Conservation (phyloP, 2,329 filamentous ascomycete genomes). For the Aureobasidium subglaciale region DNA sequence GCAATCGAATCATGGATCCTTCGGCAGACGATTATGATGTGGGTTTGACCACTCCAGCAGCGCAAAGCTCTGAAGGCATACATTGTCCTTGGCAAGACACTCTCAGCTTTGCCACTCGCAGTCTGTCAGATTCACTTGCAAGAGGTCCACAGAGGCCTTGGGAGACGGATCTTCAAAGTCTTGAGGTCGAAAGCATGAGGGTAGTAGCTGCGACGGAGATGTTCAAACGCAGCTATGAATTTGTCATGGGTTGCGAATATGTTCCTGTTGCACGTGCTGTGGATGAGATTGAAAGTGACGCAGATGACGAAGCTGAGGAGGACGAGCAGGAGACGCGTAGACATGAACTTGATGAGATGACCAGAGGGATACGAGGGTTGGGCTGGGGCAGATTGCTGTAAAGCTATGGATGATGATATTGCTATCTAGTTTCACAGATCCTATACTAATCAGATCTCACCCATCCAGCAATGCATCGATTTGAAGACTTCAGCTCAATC, state of each 20-base stretch:
- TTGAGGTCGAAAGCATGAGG: not conserved
- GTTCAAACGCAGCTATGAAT: not conserved
- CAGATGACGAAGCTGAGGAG: not conserved
- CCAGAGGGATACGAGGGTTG: not conserved
- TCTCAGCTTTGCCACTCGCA: not conserved
- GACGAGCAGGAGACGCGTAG: not conserved
- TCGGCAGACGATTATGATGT: not conserved
- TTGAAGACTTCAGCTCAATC: too few species aligned
- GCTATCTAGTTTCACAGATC: too few species aligned
- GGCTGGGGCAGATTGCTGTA: not conserved
- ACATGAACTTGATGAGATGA: not conserved
- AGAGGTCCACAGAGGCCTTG: not conserved
- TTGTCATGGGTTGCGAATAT: not conserved
- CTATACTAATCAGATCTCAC: too few species aligned
- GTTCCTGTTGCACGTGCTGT: not conserved
- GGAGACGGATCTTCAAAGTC: not conserved
- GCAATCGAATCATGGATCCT: not conserved
- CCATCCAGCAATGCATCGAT: too few species aligned
- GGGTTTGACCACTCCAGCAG: not conserved
- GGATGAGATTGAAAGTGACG: not conserved
- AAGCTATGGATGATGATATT: not conserved
- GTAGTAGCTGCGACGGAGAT: not conserved
- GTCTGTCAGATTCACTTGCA: not conserved
- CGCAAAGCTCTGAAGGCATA: not conserved
- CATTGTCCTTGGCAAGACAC: conserved; percentile 2